Conservation (phyloP, 2,329 filamentous ascomycete genomes). For the Zarea fungicola region DNA sequence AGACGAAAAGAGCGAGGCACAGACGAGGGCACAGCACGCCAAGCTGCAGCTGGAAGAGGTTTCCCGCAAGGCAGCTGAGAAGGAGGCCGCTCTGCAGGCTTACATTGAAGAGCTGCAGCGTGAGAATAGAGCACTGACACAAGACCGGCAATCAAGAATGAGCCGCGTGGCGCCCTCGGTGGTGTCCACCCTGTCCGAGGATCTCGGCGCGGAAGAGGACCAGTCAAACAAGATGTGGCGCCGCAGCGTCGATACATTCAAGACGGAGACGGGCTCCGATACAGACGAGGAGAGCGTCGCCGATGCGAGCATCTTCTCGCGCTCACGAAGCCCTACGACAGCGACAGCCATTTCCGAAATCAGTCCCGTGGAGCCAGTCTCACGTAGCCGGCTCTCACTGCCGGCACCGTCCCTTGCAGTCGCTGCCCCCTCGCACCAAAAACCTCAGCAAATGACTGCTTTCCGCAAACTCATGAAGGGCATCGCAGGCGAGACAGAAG, state of each 20-base stretch:
- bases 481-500: slow-evolving; percentile 31
- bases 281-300: slow-evolving; percentile 49
- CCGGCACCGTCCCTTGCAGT: slow-evolving; percentile 25
- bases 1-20: slow-evolving; percentile 53
- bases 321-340: slow-evolving; percentile 52
- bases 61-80: slow-evolving; percentile 47
- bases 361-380: slow-evolving; percentile 16
- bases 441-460: slow-evolving; percentile 26
- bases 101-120: slow-evolving; percentile 46
- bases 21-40: slow-evolving; percentile 47
- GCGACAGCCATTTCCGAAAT: slow-evolving; percentile 33
- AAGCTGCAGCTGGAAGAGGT: slow-evolving; percentile 58
- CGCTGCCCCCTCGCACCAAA: slow-evolving; percentile 33
- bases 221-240: slow-evolving; percentile 37
- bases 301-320: slow-evolving; percentile 54
- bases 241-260: slow-evolving; percentile 38
- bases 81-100: slow-evolving; percentile 46
- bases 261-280: slow-evolving; percentile 38
- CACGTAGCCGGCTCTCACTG: neutral
- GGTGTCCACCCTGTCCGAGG: slow-evolving; percentile 44
- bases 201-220: slow-evolving; percentile 50
- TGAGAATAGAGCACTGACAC: slow-evolving; percentile 43
- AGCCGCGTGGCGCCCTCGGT: slow-evolving; percentile 27
- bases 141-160: slow-evolving; percentile 31
- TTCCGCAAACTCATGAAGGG: slow-evolving; percentile 40